These are phyloP conservation scores for Fusarium nodosum DNA, from an alignment of 2,329 filamentous ascomycete genomes.

Conservation along the genomic window DNA sequence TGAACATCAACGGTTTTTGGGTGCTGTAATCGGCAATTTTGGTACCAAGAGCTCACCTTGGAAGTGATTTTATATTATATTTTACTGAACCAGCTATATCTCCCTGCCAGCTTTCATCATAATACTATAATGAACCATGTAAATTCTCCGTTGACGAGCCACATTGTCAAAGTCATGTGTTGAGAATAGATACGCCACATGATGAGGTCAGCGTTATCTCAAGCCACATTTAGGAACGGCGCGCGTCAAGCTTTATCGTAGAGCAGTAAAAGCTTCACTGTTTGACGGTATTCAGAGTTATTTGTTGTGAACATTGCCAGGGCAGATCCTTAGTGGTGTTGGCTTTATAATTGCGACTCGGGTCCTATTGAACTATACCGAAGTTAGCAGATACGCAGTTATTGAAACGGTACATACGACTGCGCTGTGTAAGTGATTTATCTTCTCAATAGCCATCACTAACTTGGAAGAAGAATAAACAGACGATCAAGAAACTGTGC, in stretches of 20 bases:
- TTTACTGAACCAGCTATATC: too few species aligned
- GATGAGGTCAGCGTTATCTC: slow-evolving; percentile 36
- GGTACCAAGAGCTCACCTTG: not conserved
- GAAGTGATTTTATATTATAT: not conserved
- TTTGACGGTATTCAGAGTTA: not conserved
- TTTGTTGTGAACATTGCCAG: not conserved
- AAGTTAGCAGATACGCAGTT: not conserved
- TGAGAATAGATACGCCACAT: slow-evolving; percentile 27
- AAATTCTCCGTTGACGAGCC: slow-evolving; percentile 14
- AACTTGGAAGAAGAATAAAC: not conserved
- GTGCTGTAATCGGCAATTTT: not conserved
- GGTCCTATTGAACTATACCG: not conserved
- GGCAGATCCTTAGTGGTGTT: not conserved
- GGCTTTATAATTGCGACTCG: too few species aligned
- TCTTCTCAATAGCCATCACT: not conserved
- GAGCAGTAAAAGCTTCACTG: not conserved
- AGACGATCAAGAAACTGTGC: not conserved
- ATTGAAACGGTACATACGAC: not conserved
- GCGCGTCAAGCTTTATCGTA: slow-evolving; percentile 16
- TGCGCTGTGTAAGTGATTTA: not conserved
- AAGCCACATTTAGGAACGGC: slow-evolving; percentile 16
- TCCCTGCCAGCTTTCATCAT: not conserved
- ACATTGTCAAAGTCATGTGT: slow-evolving; percentile 33
- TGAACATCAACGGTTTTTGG: not conserved
- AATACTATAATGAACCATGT: not conserved